Evolutionary conservation across 208 protist species (phyloP), one percentile per base, ranked within the genome.

Genomic region (Crithidia sp.): DNA sequence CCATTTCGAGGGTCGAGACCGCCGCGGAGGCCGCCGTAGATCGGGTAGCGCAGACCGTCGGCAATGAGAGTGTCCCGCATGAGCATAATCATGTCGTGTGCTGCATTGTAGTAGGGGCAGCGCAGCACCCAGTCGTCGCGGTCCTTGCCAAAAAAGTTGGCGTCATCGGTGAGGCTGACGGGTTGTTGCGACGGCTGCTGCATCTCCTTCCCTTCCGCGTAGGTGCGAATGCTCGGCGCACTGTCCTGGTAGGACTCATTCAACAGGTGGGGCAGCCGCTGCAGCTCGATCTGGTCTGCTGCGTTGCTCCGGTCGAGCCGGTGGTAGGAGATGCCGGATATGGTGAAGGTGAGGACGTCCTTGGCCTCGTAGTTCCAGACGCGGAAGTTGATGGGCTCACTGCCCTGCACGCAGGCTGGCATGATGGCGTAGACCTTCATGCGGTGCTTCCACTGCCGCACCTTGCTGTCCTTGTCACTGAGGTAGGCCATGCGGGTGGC

Each of bases 351-450:
- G 17, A 82, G 56, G 49, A 82, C 19, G 17, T 79, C 66, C 49
- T 60, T 57, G 4, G 71, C 67, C 13, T 82, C 73, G 45, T 60
- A 77, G 49, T 79, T 67, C 36, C 36, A 57, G 44, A 19, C 10
- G 39, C 81, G 81, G 45, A 78, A 61, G 70, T 85, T 71, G 17
- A 81, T 57, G 16, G 37, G 50, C 3, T 61, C 47, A 19, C 63
- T 40, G 39, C 43, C 43, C 41, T 70, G 49, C 49, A 63, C 40
- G 71, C 66, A 74, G 7, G 49, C 28, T 0, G 64, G 76, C 56
- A 59, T 65, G 17, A 83, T 54, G 0, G 80, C 79, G 68, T 86
- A 89, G 12, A 89, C 56, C 66, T 50, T 63, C 84, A 89, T 86
- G 39, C 71, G 76, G 45, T 82, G 72, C 81, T 85, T 82, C 76